phyloP scores from a whole-genome alignment of 495 filamentous ascomycete genomes.

The Oleoguttula mirabilis region DNA sequence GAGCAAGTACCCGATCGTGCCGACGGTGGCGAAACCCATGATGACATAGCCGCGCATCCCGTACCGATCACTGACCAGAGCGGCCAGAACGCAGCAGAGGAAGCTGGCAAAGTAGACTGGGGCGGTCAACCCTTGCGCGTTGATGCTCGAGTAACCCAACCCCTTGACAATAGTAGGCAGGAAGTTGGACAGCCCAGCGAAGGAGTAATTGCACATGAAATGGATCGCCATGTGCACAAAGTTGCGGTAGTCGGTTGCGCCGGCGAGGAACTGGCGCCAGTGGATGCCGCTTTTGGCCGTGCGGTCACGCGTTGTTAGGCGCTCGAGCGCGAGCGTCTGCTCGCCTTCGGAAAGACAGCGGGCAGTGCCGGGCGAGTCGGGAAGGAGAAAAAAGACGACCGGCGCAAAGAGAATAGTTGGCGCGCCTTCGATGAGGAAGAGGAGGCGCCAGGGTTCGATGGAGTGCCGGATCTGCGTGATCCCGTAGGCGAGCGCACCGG shows the following conservation, averaged over 20 bases:
- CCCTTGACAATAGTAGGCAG: constrained; percentile 64
- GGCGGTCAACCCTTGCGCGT: constrained; percentile 67
- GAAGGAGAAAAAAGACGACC: constrained; percentile 53
- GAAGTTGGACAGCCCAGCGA: constrained; percentile 70
- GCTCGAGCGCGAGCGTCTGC: constrained; percentile 44
- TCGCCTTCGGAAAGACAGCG: constrained; percentile 59
- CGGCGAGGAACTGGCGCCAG: background rate
- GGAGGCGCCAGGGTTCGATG: constrained; percentile 60
- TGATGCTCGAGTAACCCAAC: constrained; percentile 63
- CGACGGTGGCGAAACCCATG: constrained; percentile 48
- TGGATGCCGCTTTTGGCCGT: constrained; percentile 32
- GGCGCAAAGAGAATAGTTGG: constrained; percentile 52
- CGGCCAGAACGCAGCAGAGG: constrained; percentile 49
- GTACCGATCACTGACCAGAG: constrained; percentile 60
- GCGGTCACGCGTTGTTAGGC: constrained; percentile 54
- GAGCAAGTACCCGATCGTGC: constrained; percentile 60
- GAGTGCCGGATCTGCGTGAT: constrained; percentile 57
- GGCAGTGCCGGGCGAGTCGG: constrained; percentile 58
- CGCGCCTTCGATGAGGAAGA: constrained; percentile 75
- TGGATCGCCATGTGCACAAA: background rate
- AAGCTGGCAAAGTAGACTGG: constrained; percentile 71
- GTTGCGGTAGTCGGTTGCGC: background rate
- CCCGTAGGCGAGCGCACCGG: constrained; percentile 67
- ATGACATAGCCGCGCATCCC: constrained; percentile 60
- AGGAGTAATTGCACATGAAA: constrained; percentile 30